Percentiles rank a stretch among this genome's conserved stretches.
Evolutionary conservation across 306 rosid species (phyloP).

Genomic region (Cucurbita maxima): DNA sequence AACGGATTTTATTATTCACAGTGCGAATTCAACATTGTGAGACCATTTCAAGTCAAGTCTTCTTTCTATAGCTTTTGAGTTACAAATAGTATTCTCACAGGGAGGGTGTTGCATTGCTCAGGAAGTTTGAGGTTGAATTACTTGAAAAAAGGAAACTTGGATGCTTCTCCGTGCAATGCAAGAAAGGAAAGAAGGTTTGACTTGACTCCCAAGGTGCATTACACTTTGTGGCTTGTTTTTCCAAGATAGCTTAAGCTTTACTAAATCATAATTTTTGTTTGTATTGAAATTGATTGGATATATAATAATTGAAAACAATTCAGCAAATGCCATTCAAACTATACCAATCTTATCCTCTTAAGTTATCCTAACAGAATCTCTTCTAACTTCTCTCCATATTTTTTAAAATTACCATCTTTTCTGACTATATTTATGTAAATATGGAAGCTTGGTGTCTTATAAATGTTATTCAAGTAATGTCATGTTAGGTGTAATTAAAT

Average conservation of each 20-base stretch:
- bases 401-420: not conserved
- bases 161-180: not conserved
- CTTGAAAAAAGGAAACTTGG: not conserved
- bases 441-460: too few relatives aligned
- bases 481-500: not conserved
- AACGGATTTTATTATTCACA: not conserved
- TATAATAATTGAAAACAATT: not conserved
- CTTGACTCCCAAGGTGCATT: not conserved
- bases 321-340: not conserved
- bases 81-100: too few relatives aligned
- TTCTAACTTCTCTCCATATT: not conserved
- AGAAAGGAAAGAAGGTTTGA: not conserved
- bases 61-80: not conserved
- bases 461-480: too few relatives aligned
- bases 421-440: not conserved
- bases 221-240: not conserved
- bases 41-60: not conserved
- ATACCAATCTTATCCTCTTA: not conserved
- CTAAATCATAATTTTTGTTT: not conserved
- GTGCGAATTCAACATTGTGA: not conserved
- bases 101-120: not conserved
- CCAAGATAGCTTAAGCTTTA: not conserved
- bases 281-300: not conserved
- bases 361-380: not conserved
- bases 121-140: not conserved